Conservation (phyloP, 2,329 filamentous ascomycete genomes). For the Cladosporium cucumerinum region DNA sequence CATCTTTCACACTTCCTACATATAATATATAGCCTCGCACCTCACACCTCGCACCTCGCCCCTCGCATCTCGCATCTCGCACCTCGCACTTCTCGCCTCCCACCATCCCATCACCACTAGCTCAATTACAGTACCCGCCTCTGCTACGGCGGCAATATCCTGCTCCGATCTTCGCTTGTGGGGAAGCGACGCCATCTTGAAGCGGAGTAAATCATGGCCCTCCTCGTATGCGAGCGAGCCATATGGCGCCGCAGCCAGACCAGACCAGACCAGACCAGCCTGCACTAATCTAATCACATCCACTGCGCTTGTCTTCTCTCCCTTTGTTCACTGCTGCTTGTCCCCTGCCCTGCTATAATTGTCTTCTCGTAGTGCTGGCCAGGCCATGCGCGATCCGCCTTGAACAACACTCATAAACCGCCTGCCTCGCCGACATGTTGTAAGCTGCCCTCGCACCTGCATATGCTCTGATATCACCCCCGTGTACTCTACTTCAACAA, state of each 20-base stretch:
- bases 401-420: slow-evolving; percentile 6
- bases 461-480: slow-evolving; percentile 6
- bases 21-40: too few species aligned
- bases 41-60: background rate
- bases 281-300: background rate
- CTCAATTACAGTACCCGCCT: background rate
- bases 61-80: too few species aligned
- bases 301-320: background rate
- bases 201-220: background rate
- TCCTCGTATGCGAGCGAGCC: background rate
- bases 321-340: background rate
- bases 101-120: background rate
- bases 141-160: background rate
- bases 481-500: background rate
- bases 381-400: slow-evolving; percentile 9
- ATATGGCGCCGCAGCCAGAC: background rate
- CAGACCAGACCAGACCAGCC: background rate
- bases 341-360: background rate
- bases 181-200: background rate
- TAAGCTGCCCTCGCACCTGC: slow-evolving; percentile 12
- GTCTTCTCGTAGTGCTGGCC: background rate
- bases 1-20: background rate
- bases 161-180: background rate
- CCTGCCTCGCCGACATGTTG: slow-evolving; percentile 10
- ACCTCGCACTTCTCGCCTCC: background rate